phyloP scores from a whole-genome alignment of 129 eudicot genomes.

The Artemisia tridentata region DNA sequence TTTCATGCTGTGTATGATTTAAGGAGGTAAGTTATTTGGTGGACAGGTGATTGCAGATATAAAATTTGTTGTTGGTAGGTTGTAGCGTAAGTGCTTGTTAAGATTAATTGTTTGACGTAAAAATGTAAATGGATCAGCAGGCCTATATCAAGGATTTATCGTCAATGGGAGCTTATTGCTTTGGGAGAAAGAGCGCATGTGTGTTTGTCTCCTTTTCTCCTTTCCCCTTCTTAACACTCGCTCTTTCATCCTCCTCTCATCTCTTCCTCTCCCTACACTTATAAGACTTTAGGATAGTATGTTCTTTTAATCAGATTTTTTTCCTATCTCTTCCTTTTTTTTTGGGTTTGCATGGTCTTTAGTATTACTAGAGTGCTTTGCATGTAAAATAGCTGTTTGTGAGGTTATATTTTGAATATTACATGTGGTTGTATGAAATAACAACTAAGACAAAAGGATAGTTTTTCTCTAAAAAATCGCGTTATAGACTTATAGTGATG shows the following conservation, averaged over 20 bases:
- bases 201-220: conserved; percentile 98
- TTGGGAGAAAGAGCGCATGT: conserved; percentile 96
- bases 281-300: conserved; percentile 42
- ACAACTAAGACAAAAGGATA: background rate
- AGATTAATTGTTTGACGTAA: conserved; percentile 66
- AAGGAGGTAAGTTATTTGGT: conserved; percentile 30
- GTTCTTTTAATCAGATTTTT: conserved; percentile 18
- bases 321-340: background rate
- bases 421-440: conserved; percentile 13
- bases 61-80: conserved; percentile 45
- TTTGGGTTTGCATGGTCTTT: conserved; percentile 25
- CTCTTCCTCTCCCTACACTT: conserved; percentile 60
- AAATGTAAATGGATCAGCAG: conserved; percentile 96
- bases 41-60: background rate
- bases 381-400: conserved; percentile 25
- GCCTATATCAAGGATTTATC: conserved; percentile 86
- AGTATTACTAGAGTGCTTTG: conserved; percentile 17
- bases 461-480: background rate
- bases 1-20: conserved; percentile 11
- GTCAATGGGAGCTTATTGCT: conserved; percentile 98
- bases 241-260: conserved; percentile 72
- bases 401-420: conserved; percentile 19
- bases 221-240: conserved; percentile 82
- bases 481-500: background rate
- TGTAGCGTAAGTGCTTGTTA: conserved; percentile 51